phyloP scores from a whole-genome alignment of 805 yeast genomes.

The Aciculoconidium aculeatum region DNA sequence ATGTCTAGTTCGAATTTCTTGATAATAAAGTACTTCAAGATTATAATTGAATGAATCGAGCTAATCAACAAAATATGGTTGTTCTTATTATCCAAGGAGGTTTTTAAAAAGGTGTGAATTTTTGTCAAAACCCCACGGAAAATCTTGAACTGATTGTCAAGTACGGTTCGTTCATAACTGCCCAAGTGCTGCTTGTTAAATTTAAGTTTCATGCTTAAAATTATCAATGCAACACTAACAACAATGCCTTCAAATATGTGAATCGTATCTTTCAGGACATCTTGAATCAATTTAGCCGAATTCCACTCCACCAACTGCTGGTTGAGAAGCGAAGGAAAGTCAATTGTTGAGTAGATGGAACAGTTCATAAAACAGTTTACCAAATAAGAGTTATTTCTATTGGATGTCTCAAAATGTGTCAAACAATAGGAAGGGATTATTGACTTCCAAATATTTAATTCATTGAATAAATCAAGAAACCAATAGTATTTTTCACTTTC shows the following conservation, averaged over 20 bases:
- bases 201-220: constrained; percentile 18
- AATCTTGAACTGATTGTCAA: constrained; percentile 28
- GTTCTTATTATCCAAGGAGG: constrained; percentile 8
- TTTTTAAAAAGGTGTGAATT: constrained; percentile 8
- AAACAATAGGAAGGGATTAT: constrained; percentile 30
- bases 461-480: constrained; percentile 37
- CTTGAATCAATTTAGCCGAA: constrained; percentile 7
- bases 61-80: constrained; percentile 20
- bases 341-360: constrained; percentile 10
- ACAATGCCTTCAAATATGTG: constrained; percentile 28
- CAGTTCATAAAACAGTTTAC: constrained; percentile 29
- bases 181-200: constrained; percentile 9
- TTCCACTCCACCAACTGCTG: constrained; percentile 23
- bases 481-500: constrained; percentile 32
- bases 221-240: constrained; percentile 24
- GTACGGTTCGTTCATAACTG: constrained; percentile 9
- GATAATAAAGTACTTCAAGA: constrained; percentile 23
- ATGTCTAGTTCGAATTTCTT: constrained; percentile 12
- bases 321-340: constrained; percentile 8
- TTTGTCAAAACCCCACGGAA: constrained; percentile 23
- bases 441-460: constrained; percentile 31
- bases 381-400: constrained; percentile 16
- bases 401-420: constrained; percentile 6
- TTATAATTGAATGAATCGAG: constrained; percentile 25
- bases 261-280: no score